phyloP scores from a whole-genome alignment of 1,284 basidiomycete genomes.

The Amylostereum areolatum region DNA sequence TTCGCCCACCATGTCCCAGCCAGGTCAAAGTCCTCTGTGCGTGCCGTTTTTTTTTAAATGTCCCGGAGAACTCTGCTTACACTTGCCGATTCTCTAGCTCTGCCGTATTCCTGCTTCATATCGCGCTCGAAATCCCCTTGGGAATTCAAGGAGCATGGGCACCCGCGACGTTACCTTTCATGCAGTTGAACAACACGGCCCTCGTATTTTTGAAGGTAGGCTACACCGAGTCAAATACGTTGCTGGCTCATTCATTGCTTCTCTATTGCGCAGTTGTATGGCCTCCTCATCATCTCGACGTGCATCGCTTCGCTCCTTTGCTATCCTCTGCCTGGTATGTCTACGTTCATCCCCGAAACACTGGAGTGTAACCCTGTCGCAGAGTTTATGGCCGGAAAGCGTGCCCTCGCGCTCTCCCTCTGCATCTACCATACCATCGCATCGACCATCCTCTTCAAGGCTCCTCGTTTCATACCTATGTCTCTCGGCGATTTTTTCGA shows the following conservation, averaged over 20 bases:
- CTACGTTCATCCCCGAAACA: neutral
- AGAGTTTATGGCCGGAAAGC: slow-evolving; percentile 83
- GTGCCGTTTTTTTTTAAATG: too few relatives aligned
- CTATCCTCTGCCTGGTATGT: slow-evolving; percentile 59
- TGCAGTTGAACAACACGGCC: slow-evolving; percentile 77
- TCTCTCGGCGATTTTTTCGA: slow-evolving; percentile 60
- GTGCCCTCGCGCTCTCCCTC: slow-evolving; percentile 70
- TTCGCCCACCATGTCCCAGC: too few relatives aligned
- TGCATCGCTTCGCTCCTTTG: slow-evolving; percentile 56
- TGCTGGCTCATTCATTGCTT: neutral
- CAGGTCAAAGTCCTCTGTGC: too few relatives aligned
- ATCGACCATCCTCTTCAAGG: slow-evolving; percentile 69
- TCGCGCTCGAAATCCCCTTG: slow-evolving; percentile 70
- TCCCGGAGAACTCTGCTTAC: neutral
- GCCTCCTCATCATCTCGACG: slow-evolving; percentile 50
- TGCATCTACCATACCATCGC: slow-evolving; percentile 71
- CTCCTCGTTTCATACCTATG: slow-evolving; percentile 73
- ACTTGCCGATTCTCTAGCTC: slow-evolving; percentile 39
- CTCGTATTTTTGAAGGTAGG: slow-evolving; percentile 67
- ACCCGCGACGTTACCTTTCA: slow-evolving; percentile 58
- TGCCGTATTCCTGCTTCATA: slow-evolving; percentile 67
- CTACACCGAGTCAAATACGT: neutral
- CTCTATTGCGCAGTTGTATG: slow-evolving; percentile 46
- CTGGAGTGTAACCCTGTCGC: neutral
- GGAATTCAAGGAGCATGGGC: slow-evolving; percentile 69